A percentile compares a stretch with the other conserved stretches of the same genome.
Evolutionary conservation across 1,284 basidiomycete species (phyloP).

Genomic region (Mycena sp.): DNA sequence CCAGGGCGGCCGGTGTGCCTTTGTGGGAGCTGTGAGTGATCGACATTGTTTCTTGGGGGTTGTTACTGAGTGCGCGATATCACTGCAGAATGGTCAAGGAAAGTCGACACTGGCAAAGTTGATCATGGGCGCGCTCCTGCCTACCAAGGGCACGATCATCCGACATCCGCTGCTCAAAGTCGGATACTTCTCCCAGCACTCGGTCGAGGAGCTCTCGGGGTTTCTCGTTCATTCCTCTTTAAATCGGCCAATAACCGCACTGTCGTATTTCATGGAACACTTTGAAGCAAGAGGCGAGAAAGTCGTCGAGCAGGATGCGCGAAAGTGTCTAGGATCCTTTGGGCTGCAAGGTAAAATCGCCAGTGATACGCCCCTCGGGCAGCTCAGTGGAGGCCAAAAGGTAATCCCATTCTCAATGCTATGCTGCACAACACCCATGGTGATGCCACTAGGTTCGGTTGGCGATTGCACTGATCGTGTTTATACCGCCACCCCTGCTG

Average conservation of each 20-base stretch:
- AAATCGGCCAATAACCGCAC: conserved; percentile 43
- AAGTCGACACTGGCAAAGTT: conserved; percentile 74
- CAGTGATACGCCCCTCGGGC: conserved; percentile 53
- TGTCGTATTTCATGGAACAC: conserved; percentile 49
- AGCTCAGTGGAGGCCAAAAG: conserved; percentile 71
- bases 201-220: conserved; percentile 59
- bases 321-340: conserved; percentile 57
- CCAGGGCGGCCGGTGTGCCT: conserved; percentile 32
- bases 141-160: conserved; percentile 62
- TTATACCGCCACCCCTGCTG: conserved; percentile 61
- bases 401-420: too few species aligned
- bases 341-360: conserved; percentile 59
- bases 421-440: too few species aligned
- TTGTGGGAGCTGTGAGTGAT: conserved; percentile 36
- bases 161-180: conserved; percentile 67
- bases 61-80: too few species aligned
- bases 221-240: conserved; percentile 35
- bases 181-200: conserved; percentile 66
- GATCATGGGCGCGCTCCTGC: conserved; percentile 59
- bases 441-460: too few species aligned
- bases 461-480: conserved; percentile 57
- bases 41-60: too few species aligned
- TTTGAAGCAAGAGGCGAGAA: conserved; percentile 38
- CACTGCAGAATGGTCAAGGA: conserved; percentile 53
- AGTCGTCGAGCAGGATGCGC: conserved; percentile 53